A percentile compares a stretch with the other conserved stretches of the same genome.
Conservation (phyloP, 768 basidiomycete species). For the Pholiota conissans region DNA sequence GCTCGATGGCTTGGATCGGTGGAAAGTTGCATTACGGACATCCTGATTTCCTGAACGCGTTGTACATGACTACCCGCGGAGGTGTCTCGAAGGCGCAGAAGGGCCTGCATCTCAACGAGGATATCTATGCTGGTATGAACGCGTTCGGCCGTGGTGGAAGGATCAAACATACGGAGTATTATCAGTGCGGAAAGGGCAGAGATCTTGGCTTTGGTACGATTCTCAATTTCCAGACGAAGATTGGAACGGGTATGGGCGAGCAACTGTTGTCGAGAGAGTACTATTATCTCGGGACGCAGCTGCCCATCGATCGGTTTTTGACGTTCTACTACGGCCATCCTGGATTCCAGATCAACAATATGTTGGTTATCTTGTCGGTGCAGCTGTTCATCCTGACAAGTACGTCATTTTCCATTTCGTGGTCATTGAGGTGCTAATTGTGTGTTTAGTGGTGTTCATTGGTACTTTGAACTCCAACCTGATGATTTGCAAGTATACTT, state of each 20-base stretch:
- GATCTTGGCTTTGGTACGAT: slow-evolving; percentile 99
- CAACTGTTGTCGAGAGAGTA: slow-evolving; percentile 99
- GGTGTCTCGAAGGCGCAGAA: slow-evolving; percentile 99
- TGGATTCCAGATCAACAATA: slow-evolving; percentile 99
- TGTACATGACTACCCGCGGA: slow-evolving; percentile 98
- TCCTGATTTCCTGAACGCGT: slow-evolving; percentile 96
- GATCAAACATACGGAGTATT: slow-evolving; percentile 99
- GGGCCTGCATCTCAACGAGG: slow-evolving; percentile 98
- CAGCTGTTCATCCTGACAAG: slow-evolving; percentile 93
- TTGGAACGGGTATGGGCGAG: slow-evolving; percentile 99
- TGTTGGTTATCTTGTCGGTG: slow-evolving; percentile 95
- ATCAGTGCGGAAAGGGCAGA: slow-evolving; percentile 98
- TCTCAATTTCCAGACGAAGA: slow-evolving; percentile 99
- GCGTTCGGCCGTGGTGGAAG: slow-evolving; percentile 95
- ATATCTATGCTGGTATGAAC: slow-evolving; percentile 99
- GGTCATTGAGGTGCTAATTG: slow-evolving; percentile 13
- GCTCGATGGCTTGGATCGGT: slow-evolving; percentile 95
- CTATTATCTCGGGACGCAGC: slow-evolving; percentile 96
- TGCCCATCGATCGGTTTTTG: slow-evolving; percentile 97
- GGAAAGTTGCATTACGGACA: slow-evolving; percentile 99
- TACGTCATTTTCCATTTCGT: slow-evolving; percentile 41
- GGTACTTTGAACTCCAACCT: slow-evolving; percentile 88
- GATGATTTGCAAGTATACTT: slow-evolving; percentile 76
- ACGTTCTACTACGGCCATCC: slow-evolving; percentile 99
- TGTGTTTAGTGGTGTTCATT: slow-evolving; percentile 80